These are phyloP conservation scores for Scenedesmus sp. DNA, from an alignment of 163 green algal genomes.

Conservation along the genomic window DNA sequence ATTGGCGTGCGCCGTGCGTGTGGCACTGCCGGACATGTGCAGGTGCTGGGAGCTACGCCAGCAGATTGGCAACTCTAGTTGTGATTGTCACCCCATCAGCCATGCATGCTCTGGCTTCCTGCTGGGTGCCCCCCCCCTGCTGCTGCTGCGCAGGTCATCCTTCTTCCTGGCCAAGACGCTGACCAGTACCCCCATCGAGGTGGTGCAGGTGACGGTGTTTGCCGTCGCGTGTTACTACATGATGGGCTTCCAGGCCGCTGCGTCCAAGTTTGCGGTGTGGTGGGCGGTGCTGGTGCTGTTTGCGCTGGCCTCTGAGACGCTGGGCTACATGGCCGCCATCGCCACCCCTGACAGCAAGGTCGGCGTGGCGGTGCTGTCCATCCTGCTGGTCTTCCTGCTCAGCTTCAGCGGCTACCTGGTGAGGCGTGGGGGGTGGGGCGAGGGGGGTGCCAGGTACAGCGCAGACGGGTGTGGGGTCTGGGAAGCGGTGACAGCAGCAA, in stretches of 20 bases:
- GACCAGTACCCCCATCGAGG: conserved; percentile 47
- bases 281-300: conserved; percentile 46
- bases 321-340: conserved; percentile 47
- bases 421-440: background rate
- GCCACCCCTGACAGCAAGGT: conserved; percentile 35
- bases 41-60: too few species aligned
- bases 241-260: conserved; percentile 43
- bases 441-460: background rate
- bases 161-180: conserved; percentile 58
- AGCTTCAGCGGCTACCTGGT: conserved; percentile 55
- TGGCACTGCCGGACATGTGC: background rate
- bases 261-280: conserved; percentile 43
- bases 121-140: background rate
- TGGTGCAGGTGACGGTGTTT: conserved; percentile 17
- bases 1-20: too few species aligned
- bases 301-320: conserved; percentile 47
- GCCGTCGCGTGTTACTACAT: conserved; percentile 53
- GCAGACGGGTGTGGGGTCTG: background rate
- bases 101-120: background rate
- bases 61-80: too few species aligned
- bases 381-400: conserved; percentile 45
- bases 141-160: background rate
- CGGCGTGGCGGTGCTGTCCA: conserved; percentile 38
- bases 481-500: background rate
- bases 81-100: background rate